phyloP scores from a whole-genome alignment of 1,284 basidiomycete genomes.

The Ceratobasidium sp. region DNA sequence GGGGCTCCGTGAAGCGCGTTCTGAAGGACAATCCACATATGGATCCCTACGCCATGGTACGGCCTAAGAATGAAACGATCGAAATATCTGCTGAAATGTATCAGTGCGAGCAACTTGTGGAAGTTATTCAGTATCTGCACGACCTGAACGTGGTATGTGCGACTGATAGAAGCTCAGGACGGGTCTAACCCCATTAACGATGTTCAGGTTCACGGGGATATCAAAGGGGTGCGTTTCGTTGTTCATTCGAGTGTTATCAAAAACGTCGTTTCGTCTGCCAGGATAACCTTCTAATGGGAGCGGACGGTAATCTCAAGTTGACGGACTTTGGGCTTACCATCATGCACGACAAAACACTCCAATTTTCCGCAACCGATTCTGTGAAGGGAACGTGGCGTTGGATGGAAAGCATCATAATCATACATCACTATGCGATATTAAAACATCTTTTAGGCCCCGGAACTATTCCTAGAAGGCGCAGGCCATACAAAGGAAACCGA shows the following conservation, averaged over 20 bases:
- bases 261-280: not conserved
- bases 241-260: not conserved
- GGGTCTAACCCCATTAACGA: not conserved
- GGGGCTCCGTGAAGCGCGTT: not conserved
- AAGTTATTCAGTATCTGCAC: not conserved
- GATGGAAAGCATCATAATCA: not conserved
- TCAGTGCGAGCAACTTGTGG: conserved; percentile 1
- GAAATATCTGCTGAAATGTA: not conserved
- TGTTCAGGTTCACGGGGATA: conserved; percentile 3
- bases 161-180: too few species aligned
- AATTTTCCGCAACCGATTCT: not conserved
- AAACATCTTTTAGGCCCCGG: not conserved
- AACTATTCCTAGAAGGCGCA: not conserved
- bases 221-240: not conserved
- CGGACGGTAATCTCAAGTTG: conserved; percentile 2
- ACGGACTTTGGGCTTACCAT: conserved; percentile 1
- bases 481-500: not conserved
- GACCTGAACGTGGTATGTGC: not conserved
- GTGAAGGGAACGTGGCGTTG: not conserved
- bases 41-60: not conserved
- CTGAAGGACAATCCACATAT: not conserved
- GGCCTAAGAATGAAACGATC: not conserved
- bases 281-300: not conserved
- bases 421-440: too few species aligned
- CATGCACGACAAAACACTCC: not conserved